phyloP scores from a whole-genome alignment of 805 yeast genomes.

The Teunomyces kruisii region DNA sequence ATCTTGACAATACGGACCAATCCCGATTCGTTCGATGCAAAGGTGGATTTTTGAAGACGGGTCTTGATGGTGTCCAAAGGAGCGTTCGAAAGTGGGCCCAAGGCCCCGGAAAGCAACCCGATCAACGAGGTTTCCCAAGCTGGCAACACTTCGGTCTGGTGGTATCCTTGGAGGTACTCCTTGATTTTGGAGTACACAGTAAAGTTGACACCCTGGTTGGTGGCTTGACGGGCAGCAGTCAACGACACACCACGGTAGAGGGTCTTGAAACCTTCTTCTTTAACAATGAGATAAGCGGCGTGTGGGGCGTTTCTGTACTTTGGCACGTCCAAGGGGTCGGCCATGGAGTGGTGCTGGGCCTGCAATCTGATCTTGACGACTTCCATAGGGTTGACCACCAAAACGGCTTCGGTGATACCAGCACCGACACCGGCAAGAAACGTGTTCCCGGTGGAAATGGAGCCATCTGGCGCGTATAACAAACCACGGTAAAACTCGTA shows the following conservation, averaged over 20 bases:
- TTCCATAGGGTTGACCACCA: slow-evolving; percentile 96
- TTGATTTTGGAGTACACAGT: slow-evolving; percentile 89
- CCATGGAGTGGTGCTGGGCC: slow-evolving; percentile 89
- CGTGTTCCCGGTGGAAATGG: slow-evolving; percentile 69
- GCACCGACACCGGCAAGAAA: slow-evolving; percentile 96
- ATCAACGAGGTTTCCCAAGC: slow-evolving; percentile 91
- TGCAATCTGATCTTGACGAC: slow-evolving; percentile 95
- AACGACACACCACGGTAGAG: slow-evolving; percentile 92
- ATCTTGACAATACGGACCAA: slow-evolving; percentile 77
- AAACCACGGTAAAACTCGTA: slow-evolving; percentile 82
- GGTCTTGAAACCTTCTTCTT: slow-evolving; percentile 88
- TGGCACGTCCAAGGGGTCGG: slow-evolving; percentile 77
- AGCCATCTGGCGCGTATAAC: slow-evolving; percentile 62
- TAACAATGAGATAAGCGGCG: slow-evolving; percentile 77
- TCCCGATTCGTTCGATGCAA: slow-evolving; percentile 65
- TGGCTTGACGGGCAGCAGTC: slow-evolving; percentile 97
- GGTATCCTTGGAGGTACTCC: slow-evolving; percentile 63
- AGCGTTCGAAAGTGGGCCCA: slow-evolving; percentile 96
- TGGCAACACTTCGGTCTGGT: slow-evolving; percentile 63
- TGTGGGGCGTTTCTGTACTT: slow-evolving; percentile 93
- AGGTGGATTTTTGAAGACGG: slow-evolving; percentile 88
- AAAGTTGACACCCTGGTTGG: slow-evolving; percentile 97
- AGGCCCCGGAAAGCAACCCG: slow-evolving; percentile 92
- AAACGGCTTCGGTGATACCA: slow-evolving; percentile 92
- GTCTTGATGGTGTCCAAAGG: slow-evolving; percentile 97